Percentiles rank a stretch among this genome's conserved stretches.
These are phyloP conservation scores for Boletus tomentosulus DNA, from an alignment of 768 basidiomycete genomes.

Conservation along the genomic window DNA sequence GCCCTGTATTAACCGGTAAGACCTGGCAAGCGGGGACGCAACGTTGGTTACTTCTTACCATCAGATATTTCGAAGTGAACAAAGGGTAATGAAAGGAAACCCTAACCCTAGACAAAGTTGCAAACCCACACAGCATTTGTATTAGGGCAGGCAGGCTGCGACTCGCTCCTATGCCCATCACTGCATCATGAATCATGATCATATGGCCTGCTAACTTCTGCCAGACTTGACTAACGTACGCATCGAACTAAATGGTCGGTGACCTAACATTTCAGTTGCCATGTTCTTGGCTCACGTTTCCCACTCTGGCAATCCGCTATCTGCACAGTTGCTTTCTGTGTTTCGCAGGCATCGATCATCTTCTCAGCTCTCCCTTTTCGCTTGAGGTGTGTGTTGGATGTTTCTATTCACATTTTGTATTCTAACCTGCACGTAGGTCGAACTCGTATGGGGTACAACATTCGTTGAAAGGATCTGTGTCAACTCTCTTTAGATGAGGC, in stretches of 20 bases:
- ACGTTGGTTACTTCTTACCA: constrained; percentile 8
- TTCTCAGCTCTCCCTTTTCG: constrained; percentile 5
- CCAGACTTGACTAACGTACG: too few species aligned
- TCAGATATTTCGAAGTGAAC: background rate
- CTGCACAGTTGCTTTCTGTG: background rate
- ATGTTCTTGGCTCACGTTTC: background rate
- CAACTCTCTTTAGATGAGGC: constrained; percentile 4
- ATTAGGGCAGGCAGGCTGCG: too few species aligned
- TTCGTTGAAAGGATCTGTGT: background rate
- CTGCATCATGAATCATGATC: too few species aligned
- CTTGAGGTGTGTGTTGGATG: constrained; percentile 1
- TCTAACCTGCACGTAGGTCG: background rate
- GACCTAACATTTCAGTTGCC: too few species aligned
- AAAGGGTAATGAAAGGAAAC: background rate
- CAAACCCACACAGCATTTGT: too few species aligned
- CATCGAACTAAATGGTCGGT: too few species aligned
- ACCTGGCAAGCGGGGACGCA: background rate
- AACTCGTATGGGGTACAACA: constrained; percentile 6
- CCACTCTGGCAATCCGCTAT: background rate
- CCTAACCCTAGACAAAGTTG: too few species aligned
- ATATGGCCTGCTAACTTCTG: too few species aligned
- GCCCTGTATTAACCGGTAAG: constrained; percentile 44
- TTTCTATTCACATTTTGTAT: background rate
- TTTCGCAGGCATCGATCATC: background rate
- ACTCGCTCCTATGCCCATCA: too few species aligned